Base-by-base conservation (phyloP, 257 asterid genomes). In the Salvia rosmarinus region DNA sequence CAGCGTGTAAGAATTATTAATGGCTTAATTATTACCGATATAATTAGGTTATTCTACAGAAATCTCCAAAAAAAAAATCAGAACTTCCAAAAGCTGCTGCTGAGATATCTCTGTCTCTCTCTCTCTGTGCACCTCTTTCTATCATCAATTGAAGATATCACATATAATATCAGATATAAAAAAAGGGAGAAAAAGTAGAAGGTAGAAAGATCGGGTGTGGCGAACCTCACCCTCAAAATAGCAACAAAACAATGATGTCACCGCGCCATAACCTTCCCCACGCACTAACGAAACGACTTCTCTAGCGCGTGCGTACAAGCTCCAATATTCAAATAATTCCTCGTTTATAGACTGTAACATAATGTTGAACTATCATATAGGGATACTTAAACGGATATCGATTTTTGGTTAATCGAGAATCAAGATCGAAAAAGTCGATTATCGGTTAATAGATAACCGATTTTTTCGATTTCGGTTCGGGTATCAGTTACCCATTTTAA, bases 221-320 rank as follows among this genome's bases (percentile, higher is more conserved):
- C 14, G 58, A 43, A 16, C 19, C 44, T 19, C 12, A 30, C 20
- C 62, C 61, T 16, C 32, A 50, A 67, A 67, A 28, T 56, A 68
- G 58, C 34, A 43, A 70, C 47, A 39, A 23, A 30, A 64, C 66
- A 40, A 55, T 73, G 77, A 73, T 34, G 72, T 4, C 5, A 32
- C 37, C 37, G 6, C 32, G 32, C 32, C 32, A 28, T 32, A 4
- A 32, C 4, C 2, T 25, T 32, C 4, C 37, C 37, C 37, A 32
- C 37, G 2, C 37, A 4, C 37, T 3, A 32, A 32, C 37, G 37
- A 25, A 25, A 49, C 12, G 42, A 5, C 23, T 23, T 62, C 9
- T 32, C 12, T 1, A 20, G 69, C 69, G 62, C 62, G 69, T 71
- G 30, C 32, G 10, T 19, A 52, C 58, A 9, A 9, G n/a, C 23